Evolutionary conservation across 2,329 filamentous ascomycete species (phyloP), one percentile per base, ranked within the genome.

Genomic region (Emmonsia crescens): DNA sequence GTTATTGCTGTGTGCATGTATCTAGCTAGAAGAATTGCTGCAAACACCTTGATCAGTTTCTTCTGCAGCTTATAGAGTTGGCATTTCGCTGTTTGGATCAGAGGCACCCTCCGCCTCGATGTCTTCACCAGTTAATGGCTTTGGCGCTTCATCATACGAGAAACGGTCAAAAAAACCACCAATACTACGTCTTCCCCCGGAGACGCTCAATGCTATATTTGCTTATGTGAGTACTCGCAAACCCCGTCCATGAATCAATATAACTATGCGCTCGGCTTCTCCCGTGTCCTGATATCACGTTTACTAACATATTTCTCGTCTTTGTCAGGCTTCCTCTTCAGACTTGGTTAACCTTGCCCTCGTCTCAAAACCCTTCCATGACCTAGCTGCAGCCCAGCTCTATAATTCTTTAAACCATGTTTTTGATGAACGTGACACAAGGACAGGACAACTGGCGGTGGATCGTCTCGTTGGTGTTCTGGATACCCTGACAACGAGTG

Each of bases 331-430:
- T 51, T 57, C 60, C 9, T 59, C 58, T 46, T 48, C 42, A 10
- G 66, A 69, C 49, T 56, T 66, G 12, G 60, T 60, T 36, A 81
- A 79, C 64, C 76, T 86, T 58, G 79, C 83, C 16, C 79, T 85
- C 40, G 83, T 85, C 62, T 85, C 80, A 52, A 80, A 73, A 62
- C 78, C 80, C 61, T 84, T 85, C 67, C 81, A 80, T 65, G 78
- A 83, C 44, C 75, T 86, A 33, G 83, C 83, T 55, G 80, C 84
- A 54, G 74, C 80, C 48, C 76, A 83, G 63, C 74, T 87, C 19
- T 87, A 87, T 69, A 81, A 82, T 63, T 80, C 76, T 61, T 83
- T 87, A 68, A 76, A 80, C 67, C 84, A 86, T 64, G 75, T 84
- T 60, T 85, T 87, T 68, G 80, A 82, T n/a, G 82, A 85, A 62